Conservation (phyloP, 1,284 basidiomycete species). For the Cerrena zonata region DNA sequence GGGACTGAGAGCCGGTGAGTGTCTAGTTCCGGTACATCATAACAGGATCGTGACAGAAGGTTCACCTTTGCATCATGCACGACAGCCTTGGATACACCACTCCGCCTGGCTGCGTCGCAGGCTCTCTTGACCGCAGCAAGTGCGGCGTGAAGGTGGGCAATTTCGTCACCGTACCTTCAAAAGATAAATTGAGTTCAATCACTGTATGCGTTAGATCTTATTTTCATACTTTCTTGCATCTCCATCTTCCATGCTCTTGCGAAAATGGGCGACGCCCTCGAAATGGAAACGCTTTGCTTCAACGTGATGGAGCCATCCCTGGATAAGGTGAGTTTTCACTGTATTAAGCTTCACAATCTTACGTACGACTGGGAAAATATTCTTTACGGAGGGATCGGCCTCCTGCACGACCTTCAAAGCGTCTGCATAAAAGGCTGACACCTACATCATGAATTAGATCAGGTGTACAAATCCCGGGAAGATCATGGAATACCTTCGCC, state of each 20-base stretch:
- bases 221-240: conserved; percentile 63
- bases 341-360: not conserved
- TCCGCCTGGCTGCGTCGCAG: conserved; percentile 64
- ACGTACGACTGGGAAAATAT: conserved; percentile 50
- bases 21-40: conserved; percentile 4
- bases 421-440: conserved; percentile 62
- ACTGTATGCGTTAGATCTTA: conserved; percentile 5
- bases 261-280: conserved; percentile 82
- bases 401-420: conserved; percentile 50
- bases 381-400: conserved; percentile 40
- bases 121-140: conserved; percentile 68
- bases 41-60: not conserved
- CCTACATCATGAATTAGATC: conserved; percentile 33
- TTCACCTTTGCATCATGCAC: conserved; percentile 72
- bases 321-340: not conserved
- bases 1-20: conserved; percentile 36
- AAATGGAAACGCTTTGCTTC: conserved; percentile 85
- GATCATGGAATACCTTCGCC: conserved; percentile 44
- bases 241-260: conserved; percentile 88
- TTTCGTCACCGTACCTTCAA: conserved; percentile 76
- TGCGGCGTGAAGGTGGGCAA: conserved; percentile 70
- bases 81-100: conserved; percentile 56
- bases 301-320: conserved; percentile 82
- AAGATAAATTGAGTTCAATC: not conserved
- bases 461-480: not conserved